Percentiles rank a stretch among this genome's conserved stretches.
phyloP scores from a whole-genome alignment of 805 yeast genomes.

The Teunomyces lycoperdinae region DNA sequence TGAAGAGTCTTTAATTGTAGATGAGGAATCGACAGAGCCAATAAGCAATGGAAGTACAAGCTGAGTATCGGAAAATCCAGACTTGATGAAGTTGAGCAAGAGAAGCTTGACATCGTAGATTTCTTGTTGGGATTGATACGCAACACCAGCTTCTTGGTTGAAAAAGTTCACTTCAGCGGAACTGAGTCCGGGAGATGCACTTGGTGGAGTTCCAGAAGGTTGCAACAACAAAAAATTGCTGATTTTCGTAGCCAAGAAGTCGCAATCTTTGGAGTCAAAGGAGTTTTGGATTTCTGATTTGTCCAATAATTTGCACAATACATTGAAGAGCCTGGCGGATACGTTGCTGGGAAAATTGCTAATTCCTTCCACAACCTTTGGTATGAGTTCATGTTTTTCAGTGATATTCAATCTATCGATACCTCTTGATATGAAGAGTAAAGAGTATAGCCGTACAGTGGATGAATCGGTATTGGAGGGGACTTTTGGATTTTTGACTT shows the following conservation, averaged over 20 bases:
- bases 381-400: slow-evolving; percentile 43
- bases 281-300: not conserved
- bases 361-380: slow-evolving; percentile 48
- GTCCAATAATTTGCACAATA: slow-evolving; percentile 48
- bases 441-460: slow-evolving; percentile 57
- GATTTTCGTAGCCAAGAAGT: slow-evolving; percentile 46
- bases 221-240: slow-evolving; percentile 56
- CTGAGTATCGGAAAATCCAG: slow-evolving; percentile 35
- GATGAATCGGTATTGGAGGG: slow-evolving; percentile 42
- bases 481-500: slow-evolving; percentile 58
- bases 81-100: slow-evolving; percentile 38
- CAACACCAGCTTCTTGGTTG: slow-evolving; percentile 65
- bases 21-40: slow-evolving; percentile 60
- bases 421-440: slow-evolving; percentile 67
- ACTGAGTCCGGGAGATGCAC: slow-evolving; percentile 61
- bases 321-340: slow-evolving; percentile 59
- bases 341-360: slow-evolving; percentile 30
- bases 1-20: slow-evolving; percentile 55
- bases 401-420: slow-evolving; percentile 48
- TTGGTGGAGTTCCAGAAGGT: slow-evolving; percentile 35
- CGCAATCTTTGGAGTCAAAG: slow-evolving; percentile 28
- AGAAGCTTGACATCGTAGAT: slow-evolving; percentile 31
- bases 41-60: slow-evolving; percentile 52
- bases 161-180: slow-evolving; percentile 56
- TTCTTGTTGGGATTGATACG: slow-evolving; percentile 47